Evolutionary conservation across 108 stramenopile genomes (phyloP), one percentile per base, ranked within the genome.

Genomic region (Nitzschia sp.): DNA sequence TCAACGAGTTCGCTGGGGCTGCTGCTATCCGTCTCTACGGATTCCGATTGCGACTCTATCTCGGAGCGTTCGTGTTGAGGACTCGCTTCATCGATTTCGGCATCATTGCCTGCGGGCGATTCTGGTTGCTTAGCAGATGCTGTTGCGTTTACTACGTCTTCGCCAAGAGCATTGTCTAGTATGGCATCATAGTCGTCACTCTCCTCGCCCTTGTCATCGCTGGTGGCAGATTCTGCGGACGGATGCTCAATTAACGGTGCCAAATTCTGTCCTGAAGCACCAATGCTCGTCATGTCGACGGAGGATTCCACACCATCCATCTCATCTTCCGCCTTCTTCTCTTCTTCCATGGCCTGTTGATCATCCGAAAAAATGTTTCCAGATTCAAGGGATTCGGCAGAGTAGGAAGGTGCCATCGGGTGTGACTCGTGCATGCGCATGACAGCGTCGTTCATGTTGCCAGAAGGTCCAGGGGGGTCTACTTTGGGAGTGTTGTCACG

Each of bases 281-380:
- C 49, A 11, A 32, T n/a, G 46, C 38, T n/a, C n/a, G 24, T 66
- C 32, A 38, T 51, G 72, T 21, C 70, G 55, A 62, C 70, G 59
- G 31, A 71, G 65, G 5, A n/a, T n/a, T n/a, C n/a, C n/a, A n/a
- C n/a, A n/a, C n/a, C n/a, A n/a, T 76, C 66, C 13, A 49, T 70
- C 17, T 57, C 55, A 18, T 80, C 71, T 19, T 74, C 66, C 27
- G 55, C 35, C 30, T 77, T 68, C 59, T 73, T 65, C 72, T 63
- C 5, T 46, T 80, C 71, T 45, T 59, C 68, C 28, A 59, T 26
- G n/a, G 29, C 0, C 26, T 31, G 5, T 21, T 55, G 45, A 23
- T 51, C 18, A 34, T 62, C 61, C 35, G 46, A 8, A 1, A 25
- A 19, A 21, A 62, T 3, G 42, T 23, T 62, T 13, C 42, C 38